These are phyloP conservation scores for Rheum nobile DNA, from an alignment of 148 eudicot species.

Conservation along the genomic window DNA sequence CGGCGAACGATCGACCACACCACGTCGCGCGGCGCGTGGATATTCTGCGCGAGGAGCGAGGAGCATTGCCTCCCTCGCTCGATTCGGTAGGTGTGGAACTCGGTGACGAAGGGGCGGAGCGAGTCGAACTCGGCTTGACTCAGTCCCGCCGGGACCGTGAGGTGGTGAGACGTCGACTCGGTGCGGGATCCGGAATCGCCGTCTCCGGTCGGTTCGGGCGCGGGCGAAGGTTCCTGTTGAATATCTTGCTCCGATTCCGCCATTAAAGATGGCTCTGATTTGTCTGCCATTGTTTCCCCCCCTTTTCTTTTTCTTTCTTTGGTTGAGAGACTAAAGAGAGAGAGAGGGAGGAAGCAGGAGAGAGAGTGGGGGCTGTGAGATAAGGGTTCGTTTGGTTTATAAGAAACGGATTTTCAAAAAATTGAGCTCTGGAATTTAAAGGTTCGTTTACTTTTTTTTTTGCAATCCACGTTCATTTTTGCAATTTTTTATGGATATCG, in stretches of 20 bases:
- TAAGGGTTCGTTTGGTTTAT: background rate
- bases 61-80: conserved; percentile 29
- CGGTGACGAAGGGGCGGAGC: too few relatives aligned
- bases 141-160: too few relatives aligned
- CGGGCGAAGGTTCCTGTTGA: background rate
- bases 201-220: background rate
- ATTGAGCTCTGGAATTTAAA: background rate
- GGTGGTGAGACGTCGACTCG: too few relatives aligned
- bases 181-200: too few relatives aligned
- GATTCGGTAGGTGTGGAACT: too few relatives aligned
- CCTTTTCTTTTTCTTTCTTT: background rate
- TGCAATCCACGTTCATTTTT: background rate
- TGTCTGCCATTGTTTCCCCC: conserved; percentile 8
- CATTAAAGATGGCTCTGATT: background rate
- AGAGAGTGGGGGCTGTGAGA: background rate
- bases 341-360: background rate
- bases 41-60: conserved; percentile 47
- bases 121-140: too few relatives aligned
- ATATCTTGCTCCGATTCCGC: background rate
- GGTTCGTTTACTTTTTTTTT: background rate
- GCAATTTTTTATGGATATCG: too few relatives aligned
- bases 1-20: too few relatives aligned
- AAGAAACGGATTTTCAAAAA: background rate
- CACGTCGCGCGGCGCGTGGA: conserved; percentile 50
- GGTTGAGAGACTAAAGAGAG: background rate